Base-by-base conservation (phyloP, 2,329 filamentous ascomycete genomes). In the Tolypocladium ophioglossoides region DNA sequence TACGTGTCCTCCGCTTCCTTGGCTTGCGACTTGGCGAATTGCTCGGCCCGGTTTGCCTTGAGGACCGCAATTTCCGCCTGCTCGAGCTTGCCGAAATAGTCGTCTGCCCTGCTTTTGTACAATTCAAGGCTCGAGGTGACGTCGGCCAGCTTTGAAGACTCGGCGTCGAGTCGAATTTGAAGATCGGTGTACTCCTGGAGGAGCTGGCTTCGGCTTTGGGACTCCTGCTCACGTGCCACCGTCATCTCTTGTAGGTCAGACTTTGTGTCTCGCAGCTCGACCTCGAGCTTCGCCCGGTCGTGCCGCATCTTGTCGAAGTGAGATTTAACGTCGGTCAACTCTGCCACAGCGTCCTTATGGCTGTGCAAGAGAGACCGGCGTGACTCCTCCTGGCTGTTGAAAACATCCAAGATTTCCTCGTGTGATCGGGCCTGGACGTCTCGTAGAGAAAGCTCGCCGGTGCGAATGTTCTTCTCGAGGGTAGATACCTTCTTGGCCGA, bases 21-120 rank as follows among this genome's bases (percentile, higher is more conserved):
- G 11, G 89, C 88, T 67, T 96, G 92, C 0, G 87, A 79, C 70
- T 89, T 95, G 54, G 92, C 92, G 68, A 97, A 96, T 63, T 96
- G 90, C 70, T 97, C 92, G 0, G 94, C 92, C 27, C 92, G 83
- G 56, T 82, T 86, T 18, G 92, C 92, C 69, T 96, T 96, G 59
- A 99, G 80, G 20, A 97, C 91, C 0, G 91, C 85, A 60, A 97
- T 95, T 69, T 99, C 92, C 18, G 94, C 94, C 67, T 97, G 92
- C 70, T 99, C 92, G 22, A 99, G 82, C 72, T 96, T 96, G 75
- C 84, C 88, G 72, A 96, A 99, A 71, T 99, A 97, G 67, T 97
- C 92, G 65, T 97, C 91, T 4, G 92, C 88, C 46, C 92, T 85
- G 58, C 83, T 84, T 78, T 95, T 96, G 78, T 97, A 99, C 57